These are phyloP conservation scores for Chrysoporthe deuterocubensis DNA, from an alignment of 2,329 filamentous ascomycete genomes.

Conservation along the genomic window DNA sequence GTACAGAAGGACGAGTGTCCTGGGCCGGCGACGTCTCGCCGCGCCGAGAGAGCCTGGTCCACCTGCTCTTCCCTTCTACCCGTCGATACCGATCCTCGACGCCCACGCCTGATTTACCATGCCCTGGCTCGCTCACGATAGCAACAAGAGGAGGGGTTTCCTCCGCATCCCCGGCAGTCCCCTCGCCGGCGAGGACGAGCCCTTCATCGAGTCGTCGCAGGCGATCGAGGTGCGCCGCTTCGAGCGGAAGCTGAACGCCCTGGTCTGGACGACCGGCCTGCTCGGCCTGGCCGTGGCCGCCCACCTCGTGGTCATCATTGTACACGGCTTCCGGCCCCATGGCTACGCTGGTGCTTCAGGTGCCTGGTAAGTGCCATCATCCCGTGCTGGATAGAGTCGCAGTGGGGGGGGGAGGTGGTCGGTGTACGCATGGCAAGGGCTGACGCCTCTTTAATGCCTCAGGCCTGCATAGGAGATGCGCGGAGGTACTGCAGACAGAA, in stretches of 20 bases:
- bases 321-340: not conserved
- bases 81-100: too few relatives aligned
- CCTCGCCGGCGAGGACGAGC: not conserved
- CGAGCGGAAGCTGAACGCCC: not conserved
- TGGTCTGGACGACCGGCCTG: not conserved
- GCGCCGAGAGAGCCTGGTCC: too few relatives aligned
- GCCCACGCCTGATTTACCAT: not conserved
- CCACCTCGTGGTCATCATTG: not conserved
- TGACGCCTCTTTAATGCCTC: not conserved
- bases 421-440: too few relatives aligned
- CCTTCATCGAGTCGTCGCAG: conserved; percentile 4
- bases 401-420: not conserved
- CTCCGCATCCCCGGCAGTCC: conserved; percentile 8
- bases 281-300: not conserved
- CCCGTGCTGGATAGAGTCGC: too few relatives aligned
- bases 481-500: too few relatives aligned
- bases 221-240: not conserved
- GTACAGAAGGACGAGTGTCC: too few relatives aligned
- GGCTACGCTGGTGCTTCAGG: not conserved
- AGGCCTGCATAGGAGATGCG: not conserved
- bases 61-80: too few relatives aligned
- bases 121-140: not conserved
- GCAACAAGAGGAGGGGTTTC: not conserved
- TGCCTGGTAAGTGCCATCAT: not conserved
- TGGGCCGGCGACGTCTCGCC: too few relatives aligned